A percentile compares a stretch with the other conserved stretches of the same genome.
Conservation (phyloP, 2,329 filamentous ascomycete genomes). For the Metarhizium humberi region DNA sequence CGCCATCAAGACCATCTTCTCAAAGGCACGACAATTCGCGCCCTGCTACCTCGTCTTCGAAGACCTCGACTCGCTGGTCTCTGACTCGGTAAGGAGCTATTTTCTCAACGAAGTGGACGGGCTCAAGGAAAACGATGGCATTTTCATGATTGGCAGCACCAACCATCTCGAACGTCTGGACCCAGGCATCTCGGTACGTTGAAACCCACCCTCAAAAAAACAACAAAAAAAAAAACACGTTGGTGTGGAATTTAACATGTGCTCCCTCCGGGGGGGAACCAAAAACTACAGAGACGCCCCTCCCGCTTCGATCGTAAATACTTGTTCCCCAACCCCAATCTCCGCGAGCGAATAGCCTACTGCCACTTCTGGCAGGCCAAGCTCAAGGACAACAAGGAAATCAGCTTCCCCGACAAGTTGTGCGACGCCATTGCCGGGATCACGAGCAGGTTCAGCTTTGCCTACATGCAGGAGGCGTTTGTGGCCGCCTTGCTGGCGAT, state of each 20-base stretch:
- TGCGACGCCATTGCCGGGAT: slow-evolving; percentile 51
- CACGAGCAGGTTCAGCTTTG: slow-evolving; percentile 58
- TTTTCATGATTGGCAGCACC: slow-evolving; percentile 59
- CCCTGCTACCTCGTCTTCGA: slow-evolving; percentile 66
- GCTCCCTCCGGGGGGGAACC: too few relatives aligned
- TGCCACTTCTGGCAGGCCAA: slow-evolving; percentile 53
- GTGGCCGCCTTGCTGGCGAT: slow-evolving; percentile 53
- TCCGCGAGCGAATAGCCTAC: slow-evolving; percentile 47
- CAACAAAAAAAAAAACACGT: background rate
- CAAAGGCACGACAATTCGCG: slow-evolving; percentile 49
- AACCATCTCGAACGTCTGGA: slow-evolving; percentile 59
- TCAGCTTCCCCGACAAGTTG: slow-evolving; percentile 52
- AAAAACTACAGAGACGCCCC: slow-evolving; percentile 42
- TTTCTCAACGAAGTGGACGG: slow-evolving; percentile 68
- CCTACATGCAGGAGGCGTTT: slow-evolving; percentile 62
- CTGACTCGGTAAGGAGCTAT: slow-evolving; percentile 51
- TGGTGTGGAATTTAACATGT: too few relatives aligned
- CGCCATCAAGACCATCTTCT: slow-evolving; percentile 43
- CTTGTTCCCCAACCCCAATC: slow-evolving; percentile 48
- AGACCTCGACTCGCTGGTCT: slow-evolving; percentile 59
- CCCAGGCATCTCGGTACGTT: slow-evolving; percentile 47
- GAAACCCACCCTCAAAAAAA: background rate
- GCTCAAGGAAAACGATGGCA: slow-evolving; percentile 59
- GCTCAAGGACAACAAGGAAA: slow-evolving; percentile 44
- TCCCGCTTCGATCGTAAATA: slow-evolving; percentile 61